Conservation (phyloP, 176 grass and related monocot species). For the Aegilops longissima region DNA sequence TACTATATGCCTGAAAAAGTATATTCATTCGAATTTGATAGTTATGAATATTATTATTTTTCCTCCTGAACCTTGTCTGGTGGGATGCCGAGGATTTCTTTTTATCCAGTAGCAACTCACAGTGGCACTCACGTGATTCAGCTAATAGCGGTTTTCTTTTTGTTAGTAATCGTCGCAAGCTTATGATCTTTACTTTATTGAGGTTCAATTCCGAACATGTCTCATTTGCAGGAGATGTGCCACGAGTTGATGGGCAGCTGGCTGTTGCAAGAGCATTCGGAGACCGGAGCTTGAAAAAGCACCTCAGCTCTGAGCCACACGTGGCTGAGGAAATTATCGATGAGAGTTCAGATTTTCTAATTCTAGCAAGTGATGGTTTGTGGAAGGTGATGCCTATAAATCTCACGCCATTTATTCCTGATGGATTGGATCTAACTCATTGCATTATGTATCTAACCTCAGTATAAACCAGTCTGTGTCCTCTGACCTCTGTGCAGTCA, state of each 20-base stretch:
- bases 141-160: slow-evolving; percentile 22
- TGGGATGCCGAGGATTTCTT: background rate
- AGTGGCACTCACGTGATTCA: background rate
- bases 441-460: slow-evolving; percentile 11
- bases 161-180: background rate
- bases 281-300: slow-evolving; percentile 85
- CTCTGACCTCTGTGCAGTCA: background rate
- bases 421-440: background rate
- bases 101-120: background rate
- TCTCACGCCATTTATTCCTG: background rate
- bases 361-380: slow-evolving; percentile 96
- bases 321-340: slow-evolving; percentile 51
- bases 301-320: slow-evolving; percentile 89
- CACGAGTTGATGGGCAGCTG: slow-evolving; percentile 92
- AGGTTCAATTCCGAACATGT: slow-evolving; percentile 16
- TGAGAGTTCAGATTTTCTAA: slow-evolving; percentile 66
- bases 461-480: background rate
- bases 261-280: slow-evolving; percentile 97
- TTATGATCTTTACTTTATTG: background rate
- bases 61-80: background rate
- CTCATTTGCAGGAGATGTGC: slow-evolving; percentile 75
- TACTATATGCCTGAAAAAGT: background rate
- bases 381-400: slow-evolving; percentile 81
- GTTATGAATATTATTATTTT: background rate
- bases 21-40: background rate